Evolutionary conservation across 1,284 basidiomycete species (phyloP).

Genomic region (Microbotryum scabiosae): DNA sequence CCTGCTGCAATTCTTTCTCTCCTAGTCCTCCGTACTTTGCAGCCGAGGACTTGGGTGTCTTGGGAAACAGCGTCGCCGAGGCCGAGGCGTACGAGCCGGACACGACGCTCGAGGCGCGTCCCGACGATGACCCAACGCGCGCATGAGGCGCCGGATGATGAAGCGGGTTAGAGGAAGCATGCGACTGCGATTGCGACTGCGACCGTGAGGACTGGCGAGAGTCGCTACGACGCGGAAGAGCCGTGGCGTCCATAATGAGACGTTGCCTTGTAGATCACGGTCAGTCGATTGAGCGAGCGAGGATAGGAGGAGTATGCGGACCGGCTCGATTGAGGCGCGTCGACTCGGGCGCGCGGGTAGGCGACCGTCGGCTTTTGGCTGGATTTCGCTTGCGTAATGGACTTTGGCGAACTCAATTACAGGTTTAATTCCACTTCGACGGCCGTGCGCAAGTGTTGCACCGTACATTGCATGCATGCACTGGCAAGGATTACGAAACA

Average conservation of each 20-base stretch:
- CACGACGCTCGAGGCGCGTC: not conserved
- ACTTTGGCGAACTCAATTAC: not conserved
- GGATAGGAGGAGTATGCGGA: not conserved
- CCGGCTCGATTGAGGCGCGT: not conserved
- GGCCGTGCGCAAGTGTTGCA: not conserved
- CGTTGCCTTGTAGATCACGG: not conserved
- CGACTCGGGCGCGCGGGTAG: not conserved
- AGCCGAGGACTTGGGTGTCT: conserved; percentile 20
- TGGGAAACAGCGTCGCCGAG: conserved; percentile 6
- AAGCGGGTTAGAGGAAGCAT: conserved; percentile 1
- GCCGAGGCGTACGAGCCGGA: not conserved
- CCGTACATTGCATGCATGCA: too few species aligned
- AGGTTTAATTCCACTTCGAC: not conserved
- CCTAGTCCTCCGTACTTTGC: conserved; percentile 22
- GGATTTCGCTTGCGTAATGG: not conserved
- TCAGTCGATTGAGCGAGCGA: not conserved
- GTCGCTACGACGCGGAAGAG: not conserved
- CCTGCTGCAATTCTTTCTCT: conserved; percentile 26
- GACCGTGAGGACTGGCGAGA: conserved; percentile 13
- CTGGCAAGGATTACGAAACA: too few species aligned
- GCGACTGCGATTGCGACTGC: conserved; percentile 10
- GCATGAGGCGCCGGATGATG: conserved; percentile 4
- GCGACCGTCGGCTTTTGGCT: not conserved
- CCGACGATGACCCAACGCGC: not conserved
- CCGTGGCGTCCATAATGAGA: too few species aligned